These are phyloP conservation scores for Ustulina deusta DNA, from an alignment of 2,329 filamentous ascomycete species.

Conservation along the genomic window DNA sequence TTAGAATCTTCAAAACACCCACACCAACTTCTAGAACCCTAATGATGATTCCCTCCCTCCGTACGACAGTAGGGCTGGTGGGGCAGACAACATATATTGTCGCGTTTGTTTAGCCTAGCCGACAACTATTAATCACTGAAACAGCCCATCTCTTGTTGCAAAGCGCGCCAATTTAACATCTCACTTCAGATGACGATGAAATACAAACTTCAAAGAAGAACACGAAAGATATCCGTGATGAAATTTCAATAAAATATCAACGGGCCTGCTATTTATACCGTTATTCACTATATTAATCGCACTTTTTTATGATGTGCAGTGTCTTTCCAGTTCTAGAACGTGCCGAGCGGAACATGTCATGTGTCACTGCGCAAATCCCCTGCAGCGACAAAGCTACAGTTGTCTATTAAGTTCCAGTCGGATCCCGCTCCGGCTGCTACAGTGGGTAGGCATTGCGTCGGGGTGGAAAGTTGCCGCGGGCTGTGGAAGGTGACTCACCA, in stretches of 20 bases:
- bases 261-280: no score
- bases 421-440: neutral
- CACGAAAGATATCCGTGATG: neutral
- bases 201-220: neutral
- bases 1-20: neutral
- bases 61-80: neutral
- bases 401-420: neutral
- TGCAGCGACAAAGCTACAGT: neutral
- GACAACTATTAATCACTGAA: no score
- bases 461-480: neutral
- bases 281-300: neutral
- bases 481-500: neutral
- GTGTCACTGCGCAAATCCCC: neutral
- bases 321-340: neutral
- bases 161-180: neutral
- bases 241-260: neutral
- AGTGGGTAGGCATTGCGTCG: neutral
- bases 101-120: neutral
- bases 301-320: neutral
- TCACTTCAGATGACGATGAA: neutral
- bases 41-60: neutral
- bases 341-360: neutral
- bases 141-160: no score
- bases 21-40: neutral
- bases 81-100: neutral